These are phyloP conservation scores for Chlorella ohadii DNA, from an alignment of 139 green algal species.

Conservation along the genomic window DNA sequence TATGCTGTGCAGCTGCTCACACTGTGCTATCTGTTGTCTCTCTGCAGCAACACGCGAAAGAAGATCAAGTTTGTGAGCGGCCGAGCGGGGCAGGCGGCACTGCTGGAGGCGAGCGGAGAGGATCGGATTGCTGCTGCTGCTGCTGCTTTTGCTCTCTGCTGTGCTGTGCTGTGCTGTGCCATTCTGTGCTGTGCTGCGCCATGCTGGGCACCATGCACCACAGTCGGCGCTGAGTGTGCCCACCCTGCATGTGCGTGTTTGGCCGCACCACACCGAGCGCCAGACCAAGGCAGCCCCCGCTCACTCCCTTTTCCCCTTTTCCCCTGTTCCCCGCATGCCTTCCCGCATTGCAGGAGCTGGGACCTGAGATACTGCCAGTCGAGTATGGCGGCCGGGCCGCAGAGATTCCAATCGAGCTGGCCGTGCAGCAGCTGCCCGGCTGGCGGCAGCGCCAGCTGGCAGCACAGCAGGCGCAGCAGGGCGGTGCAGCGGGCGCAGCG, in stretches of 20 bases:
- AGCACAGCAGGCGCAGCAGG: neutral
- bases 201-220: too few species aligned
- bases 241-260: too few species aligned
- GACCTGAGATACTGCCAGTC: neutral
- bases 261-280: too few species aligned
- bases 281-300: too few species aligned
- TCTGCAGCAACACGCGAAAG: constrained; percentile 7
- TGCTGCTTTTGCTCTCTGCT: neutral
- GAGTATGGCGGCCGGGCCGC: constrained; percentile 14
- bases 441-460: constrained; percentile 2
- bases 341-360: constrained; percentile 17
- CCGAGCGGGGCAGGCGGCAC: neutral
- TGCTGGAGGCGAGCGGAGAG: constrained; percentile 14
- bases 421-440: neutral
- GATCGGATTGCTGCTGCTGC: too few species aligned
- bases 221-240: too few species aligned
- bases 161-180: neutral
- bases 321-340: too few species aligned
- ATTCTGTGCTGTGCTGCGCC: neutral
- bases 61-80: constrained; percentile 23
- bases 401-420: neutral
- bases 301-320: too few species aligned
- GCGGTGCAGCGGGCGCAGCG: too few species aligned
- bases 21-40: too few species aligned
- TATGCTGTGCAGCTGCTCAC: too few species aligned